Percentiles rank a stretch among this genome's conserved stretches.
These are phyloP conservation scores for Jamesozyma lodderae DNA, from an alignment of 805 yeast species.

Conservation along the genomic window DNA sequence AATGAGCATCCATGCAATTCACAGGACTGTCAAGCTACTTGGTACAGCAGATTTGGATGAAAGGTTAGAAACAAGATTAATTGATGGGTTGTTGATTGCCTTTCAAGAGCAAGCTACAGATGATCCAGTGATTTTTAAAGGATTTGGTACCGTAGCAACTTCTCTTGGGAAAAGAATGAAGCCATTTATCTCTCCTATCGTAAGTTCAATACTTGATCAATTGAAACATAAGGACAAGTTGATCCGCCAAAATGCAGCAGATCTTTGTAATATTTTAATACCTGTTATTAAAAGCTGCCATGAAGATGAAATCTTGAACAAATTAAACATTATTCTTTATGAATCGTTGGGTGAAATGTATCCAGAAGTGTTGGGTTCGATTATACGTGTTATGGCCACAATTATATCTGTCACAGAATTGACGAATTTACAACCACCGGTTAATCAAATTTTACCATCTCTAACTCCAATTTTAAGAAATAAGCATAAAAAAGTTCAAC, in stretches of 20 bases:
- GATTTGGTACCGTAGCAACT: conserved; percentile 53
- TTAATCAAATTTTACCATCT: conserved; percentile 74
- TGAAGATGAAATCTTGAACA: conserved; percentile 52
- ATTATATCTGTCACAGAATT: conserved; percentile 56
- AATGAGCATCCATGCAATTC: conserved; percentile 68
- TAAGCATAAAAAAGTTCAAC: conserved; percentile 85
- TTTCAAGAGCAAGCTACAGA: conserved; percentile 67
- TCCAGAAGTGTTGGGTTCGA: conserved; percentile 87
- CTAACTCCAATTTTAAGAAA: conserved; percentile 86
- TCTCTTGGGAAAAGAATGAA: conserved; percentile 56
- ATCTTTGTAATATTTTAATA: conserved; percentile 56
- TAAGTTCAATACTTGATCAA: conserved; percentile 63
- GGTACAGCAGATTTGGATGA: conserved; percentile 57
- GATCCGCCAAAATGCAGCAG: conserved; percentile 78
- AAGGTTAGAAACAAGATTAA: conserved; percentile 51
- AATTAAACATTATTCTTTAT: conserved; percentile 66
- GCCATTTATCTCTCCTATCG: conserved; percentile 65
- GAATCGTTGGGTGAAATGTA: conserved; percentile 91
- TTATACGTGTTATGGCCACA: conserved; percentile 58
- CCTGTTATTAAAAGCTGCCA: conserved; percentile 57
- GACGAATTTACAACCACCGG: conserved; percentile 64
- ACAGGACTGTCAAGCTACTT: conserved; percentile 40
- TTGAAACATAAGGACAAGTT: conserved; percentile 62
- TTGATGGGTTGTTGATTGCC: conserved; percentile 74
- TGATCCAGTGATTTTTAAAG: conserved; percentile 47